These are phyloP conservation scores for Aureobasidium mangrovei DNA, from an alignment of 2,329 filamentous ascomycete species.

Conservation along the genomic window DNA sequence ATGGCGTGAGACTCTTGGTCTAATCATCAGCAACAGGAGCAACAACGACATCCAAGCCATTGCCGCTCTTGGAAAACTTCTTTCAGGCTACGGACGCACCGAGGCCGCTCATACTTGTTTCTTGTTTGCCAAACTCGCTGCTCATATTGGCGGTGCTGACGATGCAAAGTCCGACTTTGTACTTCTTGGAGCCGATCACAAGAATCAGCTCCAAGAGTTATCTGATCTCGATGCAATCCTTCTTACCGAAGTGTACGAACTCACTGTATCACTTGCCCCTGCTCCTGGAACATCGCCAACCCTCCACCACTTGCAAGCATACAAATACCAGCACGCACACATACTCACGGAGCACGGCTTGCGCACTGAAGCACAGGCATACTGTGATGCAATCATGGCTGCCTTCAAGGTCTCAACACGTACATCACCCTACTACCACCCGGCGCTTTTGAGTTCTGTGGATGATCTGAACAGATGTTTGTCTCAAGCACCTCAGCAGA, in stretches of 20 bases:
- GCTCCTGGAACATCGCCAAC: slow-evolving; percentile 39
- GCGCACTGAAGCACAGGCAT: slow-evolving; percentile 74
- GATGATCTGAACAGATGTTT: slow-evolving; percentile 79
- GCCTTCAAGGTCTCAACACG: slow-evolving; percentile 74
- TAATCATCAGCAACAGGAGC: slow-evolving; percentile 84
- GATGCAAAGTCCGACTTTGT: slow-evolving; percentile 72
- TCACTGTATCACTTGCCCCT: slow-evolving; percentile 62
- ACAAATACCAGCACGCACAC: slow-evolving; percentile 84
- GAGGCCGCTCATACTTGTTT: slow-evolving; percentile 94
- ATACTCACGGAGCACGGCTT: slow-evolving; percentile 76
- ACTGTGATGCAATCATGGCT: slow-evolving; percentile 74
- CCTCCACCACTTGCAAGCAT: slow-evolving; percentile 76
- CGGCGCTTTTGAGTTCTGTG: slow-evolving; percentile 61
- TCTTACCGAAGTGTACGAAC: slow-evolving; percentile 94
- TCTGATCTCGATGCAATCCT: slow-evolving; percentile 79
- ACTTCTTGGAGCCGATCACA: slow-evolving; percentile 76
- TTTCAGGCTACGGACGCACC: slow-evolving; percentile 75
- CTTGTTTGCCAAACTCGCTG: slow-evolving; percentile 66
- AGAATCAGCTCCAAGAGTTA: slow-evolving; percentile 59
- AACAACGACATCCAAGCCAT: slow-evolving; percentile 69
- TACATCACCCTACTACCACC: slow-evolving; percentile 78
- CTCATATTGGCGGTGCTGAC: slow-evolving; percentile 73
- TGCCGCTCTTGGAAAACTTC: slow-evolving; percentile 67
- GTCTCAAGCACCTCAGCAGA: slow-evolving; percentile 73
- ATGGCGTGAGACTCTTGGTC: slow-evolving; percentile 81